phyloP scores from a whole-genome alignment of 805 yeast species.

The Nakazawaea holstii region DNA sequence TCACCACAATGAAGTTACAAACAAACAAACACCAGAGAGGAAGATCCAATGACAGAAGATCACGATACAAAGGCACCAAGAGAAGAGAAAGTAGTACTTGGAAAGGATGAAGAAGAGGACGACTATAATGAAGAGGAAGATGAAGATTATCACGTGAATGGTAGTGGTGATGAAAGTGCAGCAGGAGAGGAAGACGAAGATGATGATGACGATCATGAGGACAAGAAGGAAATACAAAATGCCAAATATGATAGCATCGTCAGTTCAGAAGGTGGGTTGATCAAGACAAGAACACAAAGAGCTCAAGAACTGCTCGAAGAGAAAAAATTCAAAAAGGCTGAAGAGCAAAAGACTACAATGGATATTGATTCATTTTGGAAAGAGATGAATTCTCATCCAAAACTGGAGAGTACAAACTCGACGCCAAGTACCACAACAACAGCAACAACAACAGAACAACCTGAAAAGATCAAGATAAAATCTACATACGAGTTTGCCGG shows the following conservation, averaged over 20 bases:
- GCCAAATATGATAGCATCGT: conserved; percentile 50
- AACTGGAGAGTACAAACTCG: not conserved
- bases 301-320: conserved; percentile 31
- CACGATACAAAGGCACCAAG: not conserved
- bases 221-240: conserved; percentile 16
- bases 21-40: not conserved
- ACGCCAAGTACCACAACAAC: not conserved
- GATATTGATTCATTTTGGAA: conserved; percentile 53
- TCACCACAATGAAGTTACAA: too few relatives aligned
- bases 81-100: not conserved
- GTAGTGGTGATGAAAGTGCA: conserved; percentile 17
- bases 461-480: conserved; percentile 62
- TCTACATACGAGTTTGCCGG: conserved; percentile 90
- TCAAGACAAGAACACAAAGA: conserved; percentile 66
- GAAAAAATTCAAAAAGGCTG: conserved; percentile 16
- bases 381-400: conserved; percentile 33
- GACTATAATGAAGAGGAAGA: conserved; percentile 53
- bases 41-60: not conserved
- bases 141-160: conserved; percentile 35
- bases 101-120: conserved; percentile 17
- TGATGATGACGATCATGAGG: conserved; percentile 29
- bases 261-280: conserved; percentile 53
- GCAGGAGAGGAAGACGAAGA: conserved; percentile 26
- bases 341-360: conserved; percentile 22
- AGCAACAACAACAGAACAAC: conserved; percentile 14